A percentile compares a stretch with the other conserved stretches of the same genome.
Evolutionary conservation across 2,329 filamentous ascomycete genomes (phyloP).

Genomic region (Arthrocladium fulminans): DNA sequence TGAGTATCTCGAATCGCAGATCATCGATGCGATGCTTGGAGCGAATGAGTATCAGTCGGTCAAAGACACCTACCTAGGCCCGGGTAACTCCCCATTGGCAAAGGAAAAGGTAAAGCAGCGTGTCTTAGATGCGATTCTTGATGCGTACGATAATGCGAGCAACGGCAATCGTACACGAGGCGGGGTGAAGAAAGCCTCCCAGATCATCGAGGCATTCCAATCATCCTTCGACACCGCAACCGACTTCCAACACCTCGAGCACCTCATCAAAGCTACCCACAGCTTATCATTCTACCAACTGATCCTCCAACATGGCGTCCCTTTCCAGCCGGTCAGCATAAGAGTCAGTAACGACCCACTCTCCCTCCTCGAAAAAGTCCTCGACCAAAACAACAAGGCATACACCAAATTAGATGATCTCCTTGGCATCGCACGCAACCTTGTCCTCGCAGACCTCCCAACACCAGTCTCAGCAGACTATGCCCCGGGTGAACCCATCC

Average conservation of each 20-base stretch:
- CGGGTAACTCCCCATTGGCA: slow-evolving; percentile 31
- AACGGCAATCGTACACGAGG: slow-evolving; percentile 57
- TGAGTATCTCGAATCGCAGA: slow-evolving; percentile 41
- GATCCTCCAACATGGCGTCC: slow-evolving; percentile 54
- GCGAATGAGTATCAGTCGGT: slow-evolving; percentile 37
- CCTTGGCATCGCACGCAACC: slow-evolving; percentile 50
- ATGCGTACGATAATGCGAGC: slow-evolving; percentile 55
- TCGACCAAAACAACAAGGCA: slow-evolving; percentile 52
- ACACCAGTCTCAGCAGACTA: slow-evolving; percentile 19
- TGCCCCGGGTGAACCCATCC: slow-evolving; percentile 13
- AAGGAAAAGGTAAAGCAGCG: slow-evolving; percentile 42
- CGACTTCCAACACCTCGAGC: slow-evolving; percentile 37
- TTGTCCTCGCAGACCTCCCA: slow-evolving; percentile 42
- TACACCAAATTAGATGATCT: slow-evolving; percentile 58
- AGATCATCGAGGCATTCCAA: slow-evolving; percentile 41
- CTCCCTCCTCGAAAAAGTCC: slow-evolving; percentile 49
- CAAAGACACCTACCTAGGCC: slow-evolving; percentile 32
- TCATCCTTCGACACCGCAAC: slow-evolving; percentile 34
- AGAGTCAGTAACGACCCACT: slow-evolving; percentile 54
- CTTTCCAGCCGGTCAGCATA: slow-evolving; percentile 58
- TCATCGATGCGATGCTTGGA: slow-evolving; percentile 47
- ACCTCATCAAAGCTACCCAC: slow-evolving; percentile 54
- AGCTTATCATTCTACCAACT: slow-evolving; percentile 57
- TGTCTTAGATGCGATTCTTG: slow-evolving; percentile 44
- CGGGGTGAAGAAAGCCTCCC: slow-evolving; percentile 52